phyloP scores from a whole-genome alignment of 1,284 basidiomycete genomes.

The Ganoderma meredithae region DNA sequence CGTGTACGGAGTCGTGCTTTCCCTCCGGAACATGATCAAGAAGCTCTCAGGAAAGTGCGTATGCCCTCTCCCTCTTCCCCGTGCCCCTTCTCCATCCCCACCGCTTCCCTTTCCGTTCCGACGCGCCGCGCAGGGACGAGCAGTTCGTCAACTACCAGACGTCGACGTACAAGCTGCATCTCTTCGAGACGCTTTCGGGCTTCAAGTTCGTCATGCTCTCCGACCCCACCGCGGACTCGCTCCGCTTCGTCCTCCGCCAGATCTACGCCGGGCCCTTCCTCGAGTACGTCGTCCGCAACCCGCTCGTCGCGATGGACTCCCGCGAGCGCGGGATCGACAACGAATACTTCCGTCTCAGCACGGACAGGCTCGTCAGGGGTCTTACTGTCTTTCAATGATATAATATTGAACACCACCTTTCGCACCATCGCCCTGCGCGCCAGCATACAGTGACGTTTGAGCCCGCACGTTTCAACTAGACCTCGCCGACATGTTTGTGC shows the following conservation, averaged over 20 bases:
- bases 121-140: slow-evolving; percentile 70
- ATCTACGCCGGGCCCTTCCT: slow-evolving; percentile 95
- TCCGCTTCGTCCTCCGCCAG: slow-evolving; percentile 86
- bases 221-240: slow-evolving; percentile 83
- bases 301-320: slow-evolving; percentile 85
- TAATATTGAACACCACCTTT: slow-evolving; percentile 27
- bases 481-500: not conserved
- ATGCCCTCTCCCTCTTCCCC: slow-evolving; percentile 11
- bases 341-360: slow-evolving; percentile 86
- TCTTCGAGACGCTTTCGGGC: slow-evolving; percentile 91
- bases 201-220: slow-evolving; percentile 97
- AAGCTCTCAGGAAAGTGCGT: slow-evolving; percentile 87
- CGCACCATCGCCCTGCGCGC: not conserved
- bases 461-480: not conserved
- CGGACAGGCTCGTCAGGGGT: slow-evolving; percentile 80
- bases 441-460: not conserved
- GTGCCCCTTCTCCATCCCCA: slow-evolving; percentile 6
- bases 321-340: slow-evolving; percentile 87
- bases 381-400: slow-evolving; percentile 58
- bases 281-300: slow-evolving; percentile 93
- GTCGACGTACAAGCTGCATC: slow-evolving; percentile 91
- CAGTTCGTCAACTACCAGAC: slow-evolving; percentile 93
- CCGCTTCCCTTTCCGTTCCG: not conserved
- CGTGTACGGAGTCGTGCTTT: slow-evolving; percentile 95
- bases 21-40: slow-evolving; percentile 93